Evolutionary conservation across 2,329 filamentous ascomycete species (phyloP), one percentile per base, ranked within the genome.

Genomic region (Penicillium sp.): DNA sequence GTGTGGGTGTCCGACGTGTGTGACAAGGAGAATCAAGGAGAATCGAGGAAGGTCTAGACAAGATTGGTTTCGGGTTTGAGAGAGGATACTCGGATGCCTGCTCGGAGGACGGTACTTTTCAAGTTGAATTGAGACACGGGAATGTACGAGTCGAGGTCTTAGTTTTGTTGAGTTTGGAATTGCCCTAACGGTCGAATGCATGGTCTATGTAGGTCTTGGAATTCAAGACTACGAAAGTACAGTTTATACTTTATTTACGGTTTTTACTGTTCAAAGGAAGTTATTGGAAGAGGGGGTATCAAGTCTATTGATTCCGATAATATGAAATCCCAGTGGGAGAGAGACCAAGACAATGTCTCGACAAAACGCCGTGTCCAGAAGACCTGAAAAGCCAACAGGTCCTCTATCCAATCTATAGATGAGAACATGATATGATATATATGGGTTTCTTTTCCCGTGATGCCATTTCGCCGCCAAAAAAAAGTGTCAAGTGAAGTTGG

Each of bases 231-330:
- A 17, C 6, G 4, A 17, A 29, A 29, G 22, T 39, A n/a, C 15
- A 10, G 7, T 6, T n/a, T n/a, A 10, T 9, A 6, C 21, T 39
- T 9, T n/a, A 8, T 29, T 19, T 29, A 29, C 17, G 17, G 6
- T 5, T 37, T 35, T 21, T 29, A 42, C n/a, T 31, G 26, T 19
- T 31, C 9, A 10, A 28, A 32, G 21, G 3, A 39, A 32, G 35
- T 6, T 15, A 43, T 34, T 15, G 19, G n/a, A 46, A 17, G 31
- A 41, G 24, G 67, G 67, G 63, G 53, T 58, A 61, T 57, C 57
- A 58, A 61, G 51, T 61, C 58, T 61, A 59, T 61, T 56, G 48
- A 54, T 55, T 49, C 37, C 45, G 34, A 39, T n/a, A 29, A 24
- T 43, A 43, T 40, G 32, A 49, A 45, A 48, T 48, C 48, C 19